A percentile compares a stretch with the other conserved stretches of the same genome.
These are phyloP conservation scores for Eutypa lata DNA, from an alignment of 2,329 filamentous ascomycete species.

Conservation along the genomic window DNA sequence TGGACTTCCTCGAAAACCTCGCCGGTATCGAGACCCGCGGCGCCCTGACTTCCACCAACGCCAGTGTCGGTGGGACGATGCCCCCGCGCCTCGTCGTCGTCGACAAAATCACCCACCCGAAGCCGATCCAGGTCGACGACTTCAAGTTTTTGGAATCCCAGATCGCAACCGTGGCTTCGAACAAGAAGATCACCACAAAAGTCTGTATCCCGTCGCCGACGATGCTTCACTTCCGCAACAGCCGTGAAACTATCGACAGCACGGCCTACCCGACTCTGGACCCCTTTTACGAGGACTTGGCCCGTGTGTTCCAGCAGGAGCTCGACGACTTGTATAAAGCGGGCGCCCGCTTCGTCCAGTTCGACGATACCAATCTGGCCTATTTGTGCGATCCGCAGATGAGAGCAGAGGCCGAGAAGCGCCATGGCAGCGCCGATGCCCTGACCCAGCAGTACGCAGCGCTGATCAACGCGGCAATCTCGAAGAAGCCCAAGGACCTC, in stretches of 20 bases:
- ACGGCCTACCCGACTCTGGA: slow-evolving; percentile 53
- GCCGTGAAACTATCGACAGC: slow-evolving; percentile 49
- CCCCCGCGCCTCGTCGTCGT: slow-evolving; percentile 53
- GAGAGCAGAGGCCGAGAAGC: slow-evolving; percentile 48
- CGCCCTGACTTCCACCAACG: slow-evolving; percentile 37
- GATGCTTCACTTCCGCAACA: slow-evolving; percentile 59
- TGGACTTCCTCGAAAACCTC: slow-evolving; percentile 55
- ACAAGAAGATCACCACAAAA: slow-evolving; percentile 42
- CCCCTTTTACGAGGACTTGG: slow-evolving; percentile 53
- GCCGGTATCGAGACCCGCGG: slow-evolving; percentile 51
- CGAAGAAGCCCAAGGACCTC: slow-evolving; percentile 50
- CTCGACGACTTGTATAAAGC: slow-evolving; percentile 47
- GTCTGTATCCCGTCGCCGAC: slow-evolving; percentile 57
- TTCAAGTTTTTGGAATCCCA: slow-evolving; percentile 50
- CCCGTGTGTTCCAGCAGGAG: slow-evolving; percentile 53
- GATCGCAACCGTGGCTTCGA: slow-evolving; percentile 33
- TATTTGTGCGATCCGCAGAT: slow-evolving; percentile 57
- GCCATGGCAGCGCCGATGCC: slow-evolving; percentile 46
- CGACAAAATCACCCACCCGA: slow-evolving; percentile 51
- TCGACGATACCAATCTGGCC: slow-evolving; percentile 59
- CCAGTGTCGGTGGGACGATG: slow-evolving; percentile 45
- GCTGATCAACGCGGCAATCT: slow-evolving; percentile 53
- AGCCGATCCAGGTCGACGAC: slow-evolving; percentile 54
- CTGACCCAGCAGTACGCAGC: slow-evolving; percentile 50
- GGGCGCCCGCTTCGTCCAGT: slow-evolving; percentile 54